Conservation (phyloP, 179 eudicot genomes). For the Actinidia polygama region DNA sequence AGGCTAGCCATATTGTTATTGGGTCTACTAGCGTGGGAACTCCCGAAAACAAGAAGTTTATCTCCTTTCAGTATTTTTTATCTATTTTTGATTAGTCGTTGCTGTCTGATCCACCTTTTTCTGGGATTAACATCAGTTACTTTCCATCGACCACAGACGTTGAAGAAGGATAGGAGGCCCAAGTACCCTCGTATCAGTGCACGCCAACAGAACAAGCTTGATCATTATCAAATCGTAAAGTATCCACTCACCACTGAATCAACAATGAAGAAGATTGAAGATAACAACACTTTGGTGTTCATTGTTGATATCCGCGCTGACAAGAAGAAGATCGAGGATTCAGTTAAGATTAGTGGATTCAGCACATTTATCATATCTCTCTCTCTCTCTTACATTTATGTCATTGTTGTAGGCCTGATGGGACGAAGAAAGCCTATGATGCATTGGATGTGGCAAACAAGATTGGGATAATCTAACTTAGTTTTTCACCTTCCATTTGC, state of each 20-base stretch:
- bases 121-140: conserved; percentile 35
- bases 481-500: too few species aligned
- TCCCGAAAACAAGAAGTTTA: too few species aligned
- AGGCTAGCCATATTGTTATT: too few species aligned
- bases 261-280: conserved; percentile 42
- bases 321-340: conserved; percentile 40
- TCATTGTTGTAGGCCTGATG: conserved; percentile 46
- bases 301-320: conserved; percentile 38
- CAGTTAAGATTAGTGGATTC: conserved; percentile 23
- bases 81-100: too few species aligned
- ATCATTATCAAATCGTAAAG: conserved; percentile 35
- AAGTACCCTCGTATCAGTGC: conserved; percentile 34
- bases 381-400: neutral
- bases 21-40: too few species aligned
- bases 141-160: conserved; percentile 33
- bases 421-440: conserved; percentile 46
- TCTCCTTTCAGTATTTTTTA: too few species aligned
- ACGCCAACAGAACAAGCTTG: conserved; percentile 29
- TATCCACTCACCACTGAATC: conserved; percentile 44
- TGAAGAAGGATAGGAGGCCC: conserved; percentile 39
- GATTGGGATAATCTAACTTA: conserved; percentile 47
- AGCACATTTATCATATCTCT: neutral
- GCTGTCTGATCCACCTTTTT: too few species aligned
- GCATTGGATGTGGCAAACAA: conserved; percentile 51
- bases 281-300: conserved; percentile 42